Percentiles rank a stretch among this genome's conserved stretches.
Evolutionary conservation across 2,329 filamentous ascomycete genomes (phyloP).

Genomic region (Coleophoma eucalyptorum): DNA sequence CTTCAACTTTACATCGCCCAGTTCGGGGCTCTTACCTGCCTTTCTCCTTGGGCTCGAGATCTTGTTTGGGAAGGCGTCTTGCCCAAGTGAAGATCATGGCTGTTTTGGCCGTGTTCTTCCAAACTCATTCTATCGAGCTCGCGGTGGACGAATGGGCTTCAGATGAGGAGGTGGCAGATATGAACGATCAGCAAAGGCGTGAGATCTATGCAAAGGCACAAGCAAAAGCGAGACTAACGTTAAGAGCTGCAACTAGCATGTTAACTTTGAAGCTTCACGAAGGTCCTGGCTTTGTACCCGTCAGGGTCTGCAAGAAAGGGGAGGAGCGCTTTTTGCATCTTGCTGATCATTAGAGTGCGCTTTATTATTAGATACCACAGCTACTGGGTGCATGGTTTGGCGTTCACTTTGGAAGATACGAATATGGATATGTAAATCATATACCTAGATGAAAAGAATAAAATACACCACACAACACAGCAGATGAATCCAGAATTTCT

Average conservation of each 20-base stretch:
- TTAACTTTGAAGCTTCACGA: conserved; percentile 69
- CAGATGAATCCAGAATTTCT: too few relatives aligned
- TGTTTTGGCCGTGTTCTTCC: conserved; percentile 50
- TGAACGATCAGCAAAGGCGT: conserved; percentile 41
- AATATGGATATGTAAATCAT: too few relatives aligned
- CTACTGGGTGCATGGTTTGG: too few relatives aligned
- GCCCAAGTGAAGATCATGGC: conserved; percentile 57
- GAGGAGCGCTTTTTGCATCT: conserved; percentile 59
- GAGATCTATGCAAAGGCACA: conserved; percentile 60
- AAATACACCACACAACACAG: too few relatives aligned
- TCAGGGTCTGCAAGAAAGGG: conserved; percentile 66
- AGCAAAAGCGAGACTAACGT: conserved; percentile 43
- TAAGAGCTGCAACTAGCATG: conserved; percentile 54
- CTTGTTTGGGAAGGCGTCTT: conserved; percentile 54
- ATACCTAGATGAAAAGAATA: too few relatives aligned
- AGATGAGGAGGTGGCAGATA: conserved; percentile 48
- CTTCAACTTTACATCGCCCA: conserved; percentile 38
- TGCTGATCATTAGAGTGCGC: conserved; percentile 13
- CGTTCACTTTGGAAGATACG: too few relatives aligned
- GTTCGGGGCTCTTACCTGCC: conserved; percentile 49
- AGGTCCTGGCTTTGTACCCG: conserved; percentile 49
- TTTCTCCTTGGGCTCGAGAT: conserved; percentile 54
- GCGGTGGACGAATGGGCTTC: conserved; percentile 49
- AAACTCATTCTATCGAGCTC: conserved; percentile 51
- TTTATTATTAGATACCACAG: neutral